Evolutionary conservation across 1,284 basidiomycete genomes (phyloP).

Genomic region (Ustilago trichophora): DNA sequence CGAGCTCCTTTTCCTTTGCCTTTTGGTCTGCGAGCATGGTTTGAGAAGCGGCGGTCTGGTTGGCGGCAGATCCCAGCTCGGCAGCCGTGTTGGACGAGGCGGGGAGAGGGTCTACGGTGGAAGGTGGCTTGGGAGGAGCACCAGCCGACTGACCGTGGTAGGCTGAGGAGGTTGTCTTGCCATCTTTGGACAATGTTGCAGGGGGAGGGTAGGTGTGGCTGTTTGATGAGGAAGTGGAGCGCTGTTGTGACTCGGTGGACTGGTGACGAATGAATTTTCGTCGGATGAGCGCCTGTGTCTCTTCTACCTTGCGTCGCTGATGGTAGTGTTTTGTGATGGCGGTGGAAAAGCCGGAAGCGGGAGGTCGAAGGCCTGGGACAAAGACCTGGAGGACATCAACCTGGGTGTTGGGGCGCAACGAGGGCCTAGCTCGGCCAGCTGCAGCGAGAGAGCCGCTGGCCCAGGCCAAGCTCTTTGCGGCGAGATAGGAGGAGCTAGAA

Average conservation of each 20-base stretch:
- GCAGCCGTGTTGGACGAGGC: conserved; percentile 40
- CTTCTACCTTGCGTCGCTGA: conserved; percentile 31
- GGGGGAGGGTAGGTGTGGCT: conserved; percentile 26
- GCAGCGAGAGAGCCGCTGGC: conserved; percentile 41
- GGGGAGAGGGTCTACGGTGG: conserved; percentile 32
- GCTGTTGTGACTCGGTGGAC: conserved; percentile 37
- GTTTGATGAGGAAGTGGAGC: conserved; percentile 6
- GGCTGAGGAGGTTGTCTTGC: conserved; percentile 6
- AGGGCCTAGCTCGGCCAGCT: conserved; percentile 26
- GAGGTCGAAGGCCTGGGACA: conserved; percentile 28
- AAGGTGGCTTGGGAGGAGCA: conserved; percentile 35
- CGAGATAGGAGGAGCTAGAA: conserved; percentile 31
- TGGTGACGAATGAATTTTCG: conserved; percentile 35
- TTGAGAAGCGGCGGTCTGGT: conserved; percentile 50
- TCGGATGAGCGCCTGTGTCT: conserved; percentile 18
- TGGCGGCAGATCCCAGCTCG: conserved; percentile 47
- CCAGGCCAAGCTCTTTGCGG: conserved; percentile 38
- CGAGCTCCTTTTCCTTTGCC: conserved; percentile 42
- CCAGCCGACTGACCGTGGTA: conserved; percentile 47
- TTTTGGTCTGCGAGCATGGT: conserved; percentile 48
- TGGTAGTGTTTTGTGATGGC: conserved; percentile 42
- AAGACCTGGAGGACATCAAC: conserved; percentile 50
- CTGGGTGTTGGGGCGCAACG: conserved; percentile 24
- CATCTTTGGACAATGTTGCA: conserved; percentile 20
- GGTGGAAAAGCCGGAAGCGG: conserved; percentile 27